Percentiles rank a stretch among this genome's conserved stretches.
Conservation (phyloP, 2,329 filamentous ascomycete species). For the Calonectria hongkongensis region DNA sequence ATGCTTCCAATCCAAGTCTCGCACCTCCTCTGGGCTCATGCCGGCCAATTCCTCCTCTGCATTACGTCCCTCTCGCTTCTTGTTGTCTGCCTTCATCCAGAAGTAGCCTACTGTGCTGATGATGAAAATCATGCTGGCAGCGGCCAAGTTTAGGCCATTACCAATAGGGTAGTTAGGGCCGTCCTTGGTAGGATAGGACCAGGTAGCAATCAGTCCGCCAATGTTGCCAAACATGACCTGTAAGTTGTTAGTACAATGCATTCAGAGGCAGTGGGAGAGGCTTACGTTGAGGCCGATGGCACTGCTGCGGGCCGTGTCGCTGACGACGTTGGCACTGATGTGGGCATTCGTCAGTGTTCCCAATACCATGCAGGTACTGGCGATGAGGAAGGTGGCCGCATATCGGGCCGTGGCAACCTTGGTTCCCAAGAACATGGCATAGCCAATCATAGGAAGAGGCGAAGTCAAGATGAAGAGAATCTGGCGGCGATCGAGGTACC, state of each 20-base stretch:
- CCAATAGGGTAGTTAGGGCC: slow-evolving; percentile 80
- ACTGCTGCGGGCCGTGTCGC: slow-evolving; percentile 77
- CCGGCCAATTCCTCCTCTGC: slow-evolving; percentile 75
- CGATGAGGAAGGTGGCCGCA: slow-evolving; percentile 78
- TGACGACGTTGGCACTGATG: slow-evolving; percentile 78
- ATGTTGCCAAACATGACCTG: slow-evolving; percentile 62
- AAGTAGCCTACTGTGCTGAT: slow-evolving; percentile 67
- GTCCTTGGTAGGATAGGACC: slow-evolving; percentile 78
- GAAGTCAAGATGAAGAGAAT: slow-evolving; percentile 73
- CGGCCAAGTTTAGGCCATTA: slow-evolving; percentile 78
- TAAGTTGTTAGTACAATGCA: slow-evolving; percentile 22
- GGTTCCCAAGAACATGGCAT: slow-evolving; percentile 78
- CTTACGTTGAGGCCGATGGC: slow-evolving; percentile 71
- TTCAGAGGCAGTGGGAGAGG: accelerated
- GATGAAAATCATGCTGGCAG: slow-evolving; percentile 73
- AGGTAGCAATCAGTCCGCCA: slow-evolving; percentile 80
- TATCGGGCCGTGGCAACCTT: slow-evolving; percentile 70
- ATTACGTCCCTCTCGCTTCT: slow-evolving; percentile 71
- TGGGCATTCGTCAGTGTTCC: slow-evolving; percentile 79
- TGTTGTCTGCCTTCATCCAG: slow-evolving; percentile 80
- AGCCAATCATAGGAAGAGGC: slow-evolving; percentile 77
- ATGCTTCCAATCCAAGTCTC: slow-evolving; percentile 81
- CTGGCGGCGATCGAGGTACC: slow-evolving; percentile 72
- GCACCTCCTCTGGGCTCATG: slow-evolving; percentile 70
- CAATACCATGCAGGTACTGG: slow-evolving; percentile 75